Evolutionary conservation across 192 early-diverging fungal genomes (phyloP).

Genomic region (Phlyctochytrium arcticum): DNA sequence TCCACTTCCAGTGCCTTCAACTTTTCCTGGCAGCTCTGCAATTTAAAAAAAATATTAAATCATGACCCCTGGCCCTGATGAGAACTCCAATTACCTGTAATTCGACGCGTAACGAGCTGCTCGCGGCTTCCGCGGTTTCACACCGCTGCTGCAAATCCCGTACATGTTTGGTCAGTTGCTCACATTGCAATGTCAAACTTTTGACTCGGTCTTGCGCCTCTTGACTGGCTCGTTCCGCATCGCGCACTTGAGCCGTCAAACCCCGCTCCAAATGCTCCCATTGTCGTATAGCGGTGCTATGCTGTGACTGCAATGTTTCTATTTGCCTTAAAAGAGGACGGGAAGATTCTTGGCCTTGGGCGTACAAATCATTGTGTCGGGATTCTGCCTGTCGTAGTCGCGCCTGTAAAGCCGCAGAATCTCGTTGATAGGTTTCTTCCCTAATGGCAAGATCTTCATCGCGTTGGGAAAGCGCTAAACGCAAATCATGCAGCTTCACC

Average conservation of each 20-base stretch:
- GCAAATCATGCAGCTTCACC: too few species aligned
- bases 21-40: too few species aligned
- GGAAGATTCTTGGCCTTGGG: constrained; percentile 25
- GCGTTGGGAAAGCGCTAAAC: background rate
- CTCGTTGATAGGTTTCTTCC: constrained; percentile 26
- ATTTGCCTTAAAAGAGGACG: constrained; percentile 46
- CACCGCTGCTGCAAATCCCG: too few species aligned
- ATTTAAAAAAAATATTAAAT: too few species aligned
- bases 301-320: constrained; percentile 40
- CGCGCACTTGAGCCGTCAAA: constrained; percentile 31
- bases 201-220: too few species aligned
- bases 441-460: background rate
- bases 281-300: constrained; percentile 19
- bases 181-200: too few species aligned
- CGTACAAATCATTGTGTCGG: constrained; percentile 34
- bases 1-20: too few species aligned
- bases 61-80: too few species aligned
- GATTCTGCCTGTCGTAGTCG: constrained; percentile 36
- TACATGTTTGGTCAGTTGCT: too few species aligned
- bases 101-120: too few species aligned
- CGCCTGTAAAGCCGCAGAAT: constrained; percentile 33
- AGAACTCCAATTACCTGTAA: too few species aligned
- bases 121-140: too few species aligned
- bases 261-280: constrained; percentile 44
- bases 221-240: constrained; percentile 25